Conservation (phyloP, 371 early-diverging fungal species). For the Mortierella sp. region DNA sequence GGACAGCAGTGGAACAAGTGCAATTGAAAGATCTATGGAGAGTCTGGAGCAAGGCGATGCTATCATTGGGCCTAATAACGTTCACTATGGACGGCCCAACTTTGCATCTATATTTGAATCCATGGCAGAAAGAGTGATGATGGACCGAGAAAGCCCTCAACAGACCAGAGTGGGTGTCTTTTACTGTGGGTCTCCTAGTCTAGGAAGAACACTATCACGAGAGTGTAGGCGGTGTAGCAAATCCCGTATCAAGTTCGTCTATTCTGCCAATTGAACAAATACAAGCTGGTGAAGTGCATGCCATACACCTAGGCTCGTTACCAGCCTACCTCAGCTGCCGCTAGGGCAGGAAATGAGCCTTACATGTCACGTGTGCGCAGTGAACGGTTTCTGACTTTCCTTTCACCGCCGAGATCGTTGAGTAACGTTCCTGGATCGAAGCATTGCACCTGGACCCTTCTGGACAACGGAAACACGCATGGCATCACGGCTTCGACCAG, state of each 20-base stretch:
- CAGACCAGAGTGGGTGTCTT: slow-evolving; percentile 65
- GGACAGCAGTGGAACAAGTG: slow-evolving; percentile 33
- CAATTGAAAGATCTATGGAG: slow-evolving; percentile 56
- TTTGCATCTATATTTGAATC: slow-evolving; percentile 57
- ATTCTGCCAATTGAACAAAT: slow-evolving; percentile 2
- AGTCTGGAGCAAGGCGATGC: slow-evolving; percentile 59
- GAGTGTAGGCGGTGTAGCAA: slow-evolving; percentile 37
- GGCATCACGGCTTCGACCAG: slow-evolving; percentile 51
- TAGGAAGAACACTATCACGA: slow-evolving; percentile 53
- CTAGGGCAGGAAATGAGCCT: too few relatives aligned
- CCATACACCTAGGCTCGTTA: too few relatives aligned
- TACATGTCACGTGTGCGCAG: neutral
- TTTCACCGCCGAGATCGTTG: too few relatives aligned
- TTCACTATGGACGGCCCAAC: slow-evolving; percentile 67
- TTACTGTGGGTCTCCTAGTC: slow-evolving; percentile 71
- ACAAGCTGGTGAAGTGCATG: too few relatives aligned
- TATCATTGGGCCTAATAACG: slow-evolving; percentile 62
- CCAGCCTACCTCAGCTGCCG: too few relatives aligned
- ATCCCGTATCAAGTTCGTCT: slow-evolving; percentile 23
- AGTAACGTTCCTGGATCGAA: too few relatives aligned
- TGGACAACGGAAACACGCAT: slow-evolving; percentile 1
- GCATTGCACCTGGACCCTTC: slow-evolving; percentile 1
- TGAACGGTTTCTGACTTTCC: neutral
- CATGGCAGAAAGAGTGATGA: slow-evolving; percentile 45
- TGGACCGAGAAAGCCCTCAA: slow-evolving; percentile 3